Conservation (phyloP, 1,139 yeast genomes). For the Kodamaea fungicola region DNA sequence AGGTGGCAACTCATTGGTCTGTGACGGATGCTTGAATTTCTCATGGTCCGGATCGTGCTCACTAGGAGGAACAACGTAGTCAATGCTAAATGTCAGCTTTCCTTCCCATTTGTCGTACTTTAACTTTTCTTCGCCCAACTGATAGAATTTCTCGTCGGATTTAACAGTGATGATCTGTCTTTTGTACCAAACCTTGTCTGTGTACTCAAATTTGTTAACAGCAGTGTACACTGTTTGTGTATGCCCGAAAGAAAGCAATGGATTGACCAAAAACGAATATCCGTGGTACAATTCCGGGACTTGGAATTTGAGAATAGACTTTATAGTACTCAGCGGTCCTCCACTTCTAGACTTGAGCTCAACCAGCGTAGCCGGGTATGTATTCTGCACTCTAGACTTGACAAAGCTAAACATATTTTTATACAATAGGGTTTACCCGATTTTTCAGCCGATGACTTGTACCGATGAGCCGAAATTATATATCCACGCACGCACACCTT, state of each 20-base stretch:
- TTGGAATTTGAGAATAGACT: constrained; percentile 23
- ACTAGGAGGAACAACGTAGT: constrained; percentile 30
- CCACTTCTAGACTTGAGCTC: constrained; percentile 17
- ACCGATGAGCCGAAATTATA: neutral
- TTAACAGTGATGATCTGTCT: constrained; percentile 35
- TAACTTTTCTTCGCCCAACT: constrained; percentile 26
- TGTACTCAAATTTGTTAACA: constrained; percentile 32
- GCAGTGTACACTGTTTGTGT: constrained; percentile 48
- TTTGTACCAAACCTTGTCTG: constrained; percentile 37
- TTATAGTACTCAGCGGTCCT: constrained; percentile 14
- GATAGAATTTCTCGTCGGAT: constrained; percentile 22
- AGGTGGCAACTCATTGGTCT: constrained; percentile 38
- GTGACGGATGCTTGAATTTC: constrained; percentile 30
- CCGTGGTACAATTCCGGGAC: constrained; percentile 34
- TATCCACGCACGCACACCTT: no score
- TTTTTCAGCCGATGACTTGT: neutral
- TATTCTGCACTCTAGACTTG: constrained; percentile 25
- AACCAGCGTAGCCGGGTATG: constrained; percentile 26
- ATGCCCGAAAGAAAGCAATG: constrained; percentile 40
- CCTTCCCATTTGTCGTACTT: constrained; percentile 44
- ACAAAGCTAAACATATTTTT: constrained; percentile 11
- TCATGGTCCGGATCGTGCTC: constrained; percentile 23
- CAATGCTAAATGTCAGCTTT: constrained; percentile 36
- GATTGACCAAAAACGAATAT: constrained; percentile 34
- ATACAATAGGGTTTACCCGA: neutral